phyloP scores from a whole-genome alignment of 2,329 filamentous ascomycete genomes.

The Madurella mycetomatis region DNA sequence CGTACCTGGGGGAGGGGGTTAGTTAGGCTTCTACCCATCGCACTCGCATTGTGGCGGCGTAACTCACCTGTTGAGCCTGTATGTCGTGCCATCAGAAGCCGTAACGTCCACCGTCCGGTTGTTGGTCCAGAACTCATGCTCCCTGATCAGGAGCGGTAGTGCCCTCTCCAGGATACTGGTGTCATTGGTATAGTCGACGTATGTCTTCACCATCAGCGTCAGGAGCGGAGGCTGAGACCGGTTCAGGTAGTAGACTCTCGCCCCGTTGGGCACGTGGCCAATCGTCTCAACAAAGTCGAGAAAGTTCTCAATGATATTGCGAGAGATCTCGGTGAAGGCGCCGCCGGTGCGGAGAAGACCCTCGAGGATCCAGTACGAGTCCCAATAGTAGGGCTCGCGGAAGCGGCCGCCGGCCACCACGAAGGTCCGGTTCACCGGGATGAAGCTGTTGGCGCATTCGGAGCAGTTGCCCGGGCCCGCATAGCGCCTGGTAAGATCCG shows the following conservation, averaged over 20 bases:
- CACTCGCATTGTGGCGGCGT: neutral
- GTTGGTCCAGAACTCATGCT: slow-evolving; percentile 58
- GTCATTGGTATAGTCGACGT: slow-evolving; percentile 62
- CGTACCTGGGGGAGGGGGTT: slow-evolving; percentile 39
- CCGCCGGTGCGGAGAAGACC: slow-evolving; percentile 62
- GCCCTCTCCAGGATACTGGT: slow-evolving; percentile 56
- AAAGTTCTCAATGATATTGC: slow-evolving; percentile 67
- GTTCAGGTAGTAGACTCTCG: slow-evolving; percentile 64
- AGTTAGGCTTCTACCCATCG: neutral
- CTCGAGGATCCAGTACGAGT: slow-evolving; percentile 65
- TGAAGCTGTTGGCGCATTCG: slow-evolving; percentile 60
- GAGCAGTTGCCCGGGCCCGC: slow-evolving; percentile 49
- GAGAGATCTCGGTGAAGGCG: slow-evolving; percentile 57
- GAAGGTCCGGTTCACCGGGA: slow-evolving; percentile 62
- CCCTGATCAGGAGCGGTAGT: slow-evolving; percentile 57
- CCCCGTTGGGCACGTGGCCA: slow-evolving; percentile 65
- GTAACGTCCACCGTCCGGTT: slow-evolving; percentile 56
- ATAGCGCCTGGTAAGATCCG: slow-evolving; percentile 60
- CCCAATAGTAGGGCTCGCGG: slow-evolving; percentile 68
- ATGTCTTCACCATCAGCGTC: slow-evolving; percentile 61
- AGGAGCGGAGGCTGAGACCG: slow-evolving; percentile 63
- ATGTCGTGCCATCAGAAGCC: slow-evolving; percentile 41
- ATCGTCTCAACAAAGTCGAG: slow-evolving; percentile 60
- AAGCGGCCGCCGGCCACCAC: slow-evolving; percentile 69
- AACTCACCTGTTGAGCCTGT: slow-evolving; percentile 52